Evolutionary conservation across 352 stramenopile species (phyloP), one percentile per base, ranked within the genome.

Genomic region (Phytopythium aichiense): DNA sequence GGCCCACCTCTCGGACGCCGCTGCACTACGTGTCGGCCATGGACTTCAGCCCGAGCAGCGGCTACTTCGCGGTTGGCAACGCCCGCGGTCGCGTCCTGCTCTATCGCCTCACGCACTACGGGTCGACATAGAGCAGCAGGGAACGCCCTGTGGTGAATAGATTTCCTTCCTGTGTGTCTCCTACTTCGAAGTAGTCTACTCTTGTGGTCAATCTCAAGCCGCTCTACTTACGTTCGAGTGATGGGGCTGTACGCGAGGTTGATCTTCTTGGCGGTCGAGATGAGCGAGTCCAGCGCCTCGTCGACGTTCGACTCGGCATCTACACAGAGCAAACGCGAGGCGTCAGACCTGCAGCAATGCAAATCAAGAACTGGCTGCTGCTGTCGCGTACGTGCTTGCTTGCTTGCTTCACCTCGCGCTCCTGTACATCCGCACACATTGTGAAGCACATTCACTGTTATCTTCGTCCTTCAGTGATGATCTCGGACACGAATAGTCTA

Each of bases 51-150:
- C 96, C 96, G 1, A 86, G 84, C 67, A 97, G 92, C 58, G 91
- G 89, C 60, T 96, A 94, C 72, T 89, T 99, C 57, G 95, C 95
- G 0, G 72, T 98, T 18, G 97, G 97, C 25, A 99, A 99, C 75
- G 96, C 98, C 55, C 92, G 97, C 53, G 97, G 97, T 20, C 94
- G 96, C 64, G 97, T 98, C 56, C 72, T 99, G 55, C 79, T 99
- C 37, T 99, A 99, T 79, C 83, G 87, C 59, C 71, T 99, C 59
- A 95, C 92, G 53, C 95, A 99, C 82, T 99, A 95, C 79, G 83
- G 84, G 54, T 91, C 86, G 46, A 93, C 83, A 74, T 94, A 89
- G 68, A 69, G 50, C 50, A 54, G 45, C 51, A 23, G n/a, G 60
- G 60, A 35, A 45, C 40, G 58, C 58, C 60, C 56, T 66, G 55